A percentile compares a stretch with the other conserved stretches of the same genome.
phyloP scores from a whole-genome alignment of 2,329 filamentous ascomycete genomes.

The Talaromyces verruculosus region DNA sequence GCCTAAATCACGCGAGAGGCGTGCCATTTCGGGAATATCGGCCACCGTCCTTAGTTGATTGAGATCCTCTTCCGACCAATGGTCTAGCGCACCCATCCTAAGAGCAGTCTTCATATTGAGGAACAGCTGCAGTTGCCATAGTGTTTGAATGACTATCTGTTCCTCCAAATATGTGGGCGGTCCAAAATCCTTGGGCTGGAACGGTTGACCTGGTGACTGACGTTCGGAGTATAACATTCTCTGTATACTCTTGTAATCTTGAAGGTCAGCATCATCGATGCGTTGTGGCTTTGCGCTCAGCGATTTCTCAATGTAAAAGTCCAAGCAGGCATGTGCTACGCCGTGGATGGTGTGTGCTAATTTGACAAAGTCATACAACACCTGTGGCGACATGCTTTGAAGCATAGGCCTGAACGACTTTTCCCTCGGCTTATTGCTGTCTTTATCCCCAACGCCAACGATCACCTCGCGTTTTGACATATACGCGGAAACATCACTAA shows the following conservation, averaged over 20 bases:
- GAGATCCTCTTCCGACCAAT: conserved; percentile 5
- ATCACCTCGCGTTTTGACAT: no score
- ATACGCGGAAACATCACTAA: background rate
- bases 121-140: conserved; percentile 11
- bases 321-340: conserved; percentile 11
- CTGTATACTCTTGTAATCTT: background rate
- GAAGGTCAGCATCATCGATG: background rate
- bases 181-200: conserved; percentile 12
- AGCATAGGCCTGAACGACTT: background rate
- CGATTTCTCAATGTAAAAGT: conserved; percentile 3
- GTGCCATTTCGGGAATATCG: background rate
- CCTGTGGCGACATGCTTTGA: background rate
- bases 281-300: conserved; percentile 1
- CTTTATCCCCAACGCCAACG: no score
- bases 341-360: conserved; percentile 1
- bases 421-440: background rate
- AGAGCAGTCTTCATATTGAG: background rate
- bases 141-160: conserved; percentile 3
- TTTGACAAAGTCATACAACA: background rate
- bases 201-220: conserved; percentile 7
- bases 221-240: background rate
- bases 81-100: background rate
- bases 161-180: conserved; percentile 11
- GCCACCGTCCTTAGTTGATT: background rate
- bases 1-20: background rate